Evolutionary conservation across 768 basidiomycete species (phyloP).

Genomic region (Xerocomellus dryophilus): DNA sequence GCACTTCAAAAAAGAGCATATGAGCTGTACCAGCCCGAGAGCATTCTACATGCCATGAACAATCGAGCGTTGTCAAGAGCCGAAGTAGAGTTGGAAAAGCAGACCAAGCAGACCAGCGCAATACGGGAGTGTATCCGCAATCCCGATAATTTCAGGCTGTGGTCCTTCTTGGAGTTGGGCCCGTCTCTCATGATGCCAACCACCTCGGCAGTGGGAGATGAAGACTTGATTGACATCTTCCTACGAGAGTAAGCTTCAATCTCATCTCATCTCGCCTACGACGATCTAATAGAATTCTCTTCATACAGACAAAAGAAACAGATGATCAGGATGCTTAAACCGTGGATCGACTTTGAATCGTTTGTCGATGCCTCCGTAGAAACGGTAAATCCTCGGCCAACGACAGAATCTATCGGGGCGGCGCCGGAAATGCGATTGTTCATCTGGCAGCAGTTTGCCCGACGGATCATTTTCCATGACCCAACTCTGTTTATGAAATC

Average conservation of each 20-base stretch:
- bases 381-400: background rate
- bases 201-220: slow-evolving; percentile 1
- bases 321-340: background rate
- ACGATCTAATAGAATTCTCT: background rate
- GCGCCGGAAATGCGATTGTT: background rate
- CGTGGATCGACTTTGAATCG: slow-evolving; percentile 2
- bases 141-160: background rate
- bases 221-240: slow-evolving; percentile 18
- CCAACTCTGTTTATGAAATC: slow-evolving; percentile 28
- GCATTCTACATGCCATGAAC: background rate
- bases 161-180: background rate
- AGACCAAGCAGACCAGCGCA: background rate
- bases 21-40: slow-evolving; percentile 8
- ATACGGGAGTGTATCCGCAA: background rate
- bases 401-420: background rate
- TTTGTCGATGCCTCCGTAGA: background rate
- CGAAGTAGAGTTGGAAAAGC: background rate
- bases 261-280: no score
- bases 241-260: slow-evolving; percentile 13
- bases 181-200: background rate
- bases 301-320: slow-evolving; percentile 5
- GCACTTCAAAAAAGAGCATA: slow-evolving; percentile 18
- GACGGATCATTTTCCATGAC: slow-evolving; percentile 32
- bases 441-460: slow-evolving; percentile 23
- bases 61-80: background rate